These are phyloP conservation scores for Sporisorium graminicola DNA, from an alignment of 1,284 basidiomycete genomes.

Conservation along the genomic window DNA sequence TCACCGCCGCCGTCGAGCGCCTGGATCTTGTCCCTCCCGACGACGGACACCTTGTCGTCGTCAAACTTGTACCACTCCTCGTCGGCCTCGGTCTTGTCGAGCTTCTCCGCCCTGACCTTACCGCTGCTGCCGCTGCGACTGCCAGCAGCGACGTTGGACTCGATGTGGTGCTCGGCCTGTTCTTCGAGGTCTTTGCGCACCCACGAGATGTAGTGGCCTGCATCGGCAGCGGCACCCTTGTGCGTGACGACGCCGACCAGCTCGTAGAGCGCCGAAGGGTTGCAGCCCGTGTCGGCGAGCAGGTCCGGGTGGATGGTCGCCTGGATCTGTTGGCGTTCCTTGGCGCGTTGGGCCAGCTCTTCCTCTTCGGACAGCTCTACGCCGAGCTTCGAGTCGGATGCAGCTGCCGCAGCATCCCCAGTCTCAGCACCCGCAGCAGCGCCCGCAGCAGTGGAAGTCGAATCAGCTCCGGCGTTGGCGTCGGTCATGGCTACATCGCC, in stretches of 20 bases:
- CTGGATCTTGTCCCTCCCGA: slow-evolving; percentile 62
- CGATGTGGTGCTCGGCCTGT: slow-evolving; percentile 7
- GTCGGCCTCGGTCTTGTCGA: slow-evolving; percentile 42
- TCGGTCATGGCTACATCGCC: slow-evolving; percentile 76
- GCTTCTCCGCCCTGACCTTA: slow-evolving; percentile 7
- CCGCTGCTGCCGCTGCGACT: no score
- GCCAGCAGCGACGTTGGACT: background rate
- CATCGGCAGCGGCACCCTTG: slow-evolving; percentile 93
- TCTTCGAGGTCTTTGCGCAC: slow-evolving; percentile 71
- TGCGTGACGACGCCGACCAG: slow-evolving; percentile 94
- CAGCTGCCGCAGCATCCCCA: background rate
- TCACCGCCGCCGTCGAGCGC: slow-evolving; percentile 67
- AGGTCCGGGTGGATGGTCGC: slow-evolving; percentile 77
- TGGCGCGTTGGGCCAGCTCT: slow-evolving; percentile 73
- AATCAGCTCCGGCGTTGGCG: slow-evolving; percentile 15
- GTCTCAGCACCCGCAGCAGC: slow-evolving; percentile 2
- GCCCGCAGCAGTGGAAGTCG: background rate
- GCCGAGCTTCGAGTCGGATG: slow-evolving; percentile 31
- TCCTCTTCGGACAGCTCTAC: slow-evolving; percentile 75
- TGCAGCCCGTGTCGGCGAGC: slow-evolving; percentile 79
- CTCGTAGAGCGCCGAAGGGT: slow-evolving; percentile 83
- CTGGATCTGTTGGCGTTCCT: slow-evolving; percentile 47
- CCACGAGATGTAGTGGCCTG: slow-evolving; percentile 93
- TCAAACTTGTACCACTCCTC: slow-evolving; percentile 69
- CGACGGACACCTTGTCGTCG: slow-evolving; percentile 65